Evolutionary conservation across 495 filamentous ascomycete genomes (phyloP).

Genomic region (Melanomma pulvis-pyrius): DNA sequence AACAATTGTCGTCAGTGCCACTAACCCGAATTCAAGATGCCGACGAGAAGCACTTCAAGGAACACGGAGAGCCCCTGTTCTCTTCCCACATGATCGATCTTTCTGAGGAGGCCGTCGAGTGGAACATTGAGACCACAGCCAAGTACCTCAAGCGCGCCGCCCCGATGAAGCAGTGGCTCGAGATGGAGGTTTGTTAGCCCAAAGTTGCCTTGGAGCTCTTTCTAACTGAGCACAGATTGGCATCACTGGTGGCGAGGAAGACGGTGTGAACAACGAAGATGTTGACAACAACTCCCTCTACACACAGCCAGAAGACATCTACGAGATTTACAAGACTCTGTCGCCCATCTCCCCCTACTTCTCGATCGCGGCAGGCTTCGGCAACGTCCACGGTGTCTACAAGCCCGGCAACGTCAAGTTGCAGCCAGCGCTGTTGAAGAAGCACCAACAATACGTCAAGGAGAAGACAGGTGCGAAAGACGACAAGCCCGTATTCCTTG

Average conservation of each 20-base stretch:
- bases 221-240: slow-evolving; percentile 58
- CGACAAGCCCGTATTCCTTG: slow-evolving; percentile 94
- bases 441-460: slow-evolving; percentile 91
- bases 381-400: slow-evolving; percentile 99
- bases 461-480: slow-evolving; percentile 67
- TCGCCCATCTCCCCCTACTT: slow-evolving; percentile 86
- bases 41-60: slow-evolving; percentile 91
- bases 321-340: slow-evolving; percentile 81
- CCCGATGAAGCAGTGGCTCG: slow-evolving; percentile 97
- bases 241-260: slow-evolving; percentile 94
- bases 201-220: background rate
- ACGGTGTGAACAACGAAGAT: slow-evolving; percentile 83
- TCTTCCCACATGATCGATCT: slow-evolving; percentile 97
- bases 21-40: slow-evolving; percentile 48
- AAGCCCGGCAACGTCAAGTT: slow-evolving; percentile 97
- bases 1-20: background rate
- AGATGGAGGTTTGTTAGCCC: slow-evolving; percentile 69
- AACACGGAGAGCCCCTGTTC: slow-evolving; percentile 88
- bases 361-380: slow-evolving; percentile 97
- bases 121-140: slow-evolving; percentile 88
- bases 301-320: slow-evolving; percentile 96
- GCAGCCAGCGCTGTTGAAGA: slow-evolving; percentile 87
- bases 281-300: slow-evolving; percentile 97
- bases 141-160: slow-evolving; percentile 80
- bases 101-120: slow-evolving; percentile 81